Evolutionary conservation across 2,329 filamentous ascomycete genomes (phyloP).

Genomic region (Hymenoscyphus infarciens): DNA sequence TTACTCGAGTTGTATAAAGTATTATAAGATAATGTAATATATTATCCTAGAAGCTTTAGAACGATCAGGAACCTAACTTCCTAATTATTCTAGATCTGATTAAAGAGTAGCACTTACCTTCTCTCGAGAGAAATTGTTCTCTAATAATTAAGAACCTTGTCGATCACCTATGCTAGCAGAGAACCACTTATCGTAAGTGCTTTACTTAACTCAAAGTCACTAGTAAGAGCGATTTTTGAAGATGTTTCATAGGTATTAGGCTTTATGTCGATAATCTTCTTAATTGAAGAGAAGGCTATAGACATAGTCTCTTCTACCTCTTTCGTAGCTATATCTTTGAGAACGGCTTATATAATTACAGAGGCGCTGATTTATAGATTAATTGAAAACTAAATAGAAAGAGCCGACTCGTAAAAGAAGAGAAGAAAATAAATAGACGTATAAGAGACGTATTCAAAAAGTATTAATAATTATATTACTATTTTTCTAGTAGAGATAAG

Average conservation of each 20-base stretch:
- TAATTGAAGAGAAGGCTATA: slow-evolving; percentile 26
- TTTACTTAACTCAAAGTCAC: slow-evolving; percentile 74
- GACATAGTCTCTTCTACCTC: slow-evolving; percentile 26
- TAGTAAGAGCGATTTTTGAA: slow-evolving; percentile 61
- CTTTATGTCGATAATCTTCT: slow-evolving; percentile 30
- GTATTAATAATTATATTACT: no score
- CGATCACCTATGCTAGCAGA: slow-evolving; percentile 58
- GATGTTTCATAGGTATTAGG: slow-evolving; percentile 54
- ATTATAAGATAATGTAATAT: no score
- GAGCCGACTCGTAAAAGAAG: no score
- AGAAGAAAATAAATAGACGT: no score
- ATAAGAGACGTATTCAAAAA: no score
- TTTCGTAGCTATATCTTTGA: slow-evolving; percentile 14
- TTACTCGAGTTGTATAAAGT: no score
- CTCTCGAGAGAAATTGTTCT: slow-evolving; percentile 70
- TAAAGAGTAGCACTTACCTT: slow-evolving; percentile 50
- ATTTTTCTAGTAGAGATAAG: no score
- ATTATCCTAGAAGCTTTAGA: no score
- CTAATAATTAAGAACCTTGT: slow-evolving; percentile 64
- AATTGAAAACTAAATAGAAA: no score
- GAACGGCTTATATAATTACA: neutral
- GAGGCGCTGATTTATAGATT: no score
- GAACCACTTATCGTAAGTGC: slow-evolving; percentile 75
- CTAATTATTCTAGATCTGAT: no score
- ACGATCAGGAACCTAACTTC: no score